phyloP scores from a whole-genome alignment of 1,139 yeast species.

The Taphrina confusa region DNA sequence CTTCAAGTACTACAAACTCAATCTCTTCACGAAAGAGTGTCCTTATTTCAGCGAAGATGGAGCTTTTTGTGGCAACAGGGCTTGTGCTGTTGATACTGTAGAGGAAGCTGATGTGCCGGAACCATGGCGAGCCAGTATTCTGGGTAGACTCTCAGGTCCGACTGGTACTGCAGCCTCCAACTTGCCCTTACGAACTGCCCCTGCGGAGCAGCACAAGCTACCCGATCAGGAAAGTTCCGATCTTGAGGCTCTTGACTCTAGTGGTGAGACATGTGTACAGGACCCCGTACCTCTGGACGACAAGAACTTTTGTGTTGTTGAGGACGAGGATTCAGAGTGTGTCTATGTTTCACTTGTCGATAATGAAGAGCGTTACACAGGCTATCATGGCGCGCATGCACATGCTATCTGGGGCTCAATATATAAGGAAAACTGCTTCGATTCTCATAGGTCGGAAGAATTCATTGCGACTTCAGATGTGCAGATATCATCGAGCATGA shows the following conservation, averaged over 20 bases:
- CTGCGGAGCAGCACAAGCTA: constrained; percentile 41
- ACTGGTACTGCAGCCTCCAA: constrained; percentile 47
- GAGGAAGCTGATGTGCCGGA: constrained; percentile 63
- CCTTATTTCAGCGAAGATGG: constrained; percentile 82
- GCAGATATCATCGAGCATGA: constrained; percentile 38
- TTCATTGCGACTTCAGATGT: constrained; percentile 41
- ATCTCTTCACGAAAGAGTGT: constrained; percentile 76
- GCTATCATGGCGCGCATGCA: constrained; percentile 91
- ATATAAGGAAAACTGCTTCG: constrained; percentile 86
- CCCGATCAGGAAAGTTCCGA: not conserved
- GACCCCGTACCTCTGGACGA: constrained; percentile 34
- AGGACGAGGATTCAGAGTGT: constrained; percentile 58
- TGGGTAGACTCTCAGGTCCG: constrained; percentile 56
- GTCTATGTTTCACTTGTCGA: constrained; percentile 83
- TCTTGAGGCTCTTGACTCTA: constrained; percentile 47
- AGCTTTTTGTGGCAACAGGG: constrained; percentile 81
- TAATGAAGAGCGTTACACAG: constrained; percentile 95
- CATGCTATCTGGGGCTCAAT: constrained; percentile 91
- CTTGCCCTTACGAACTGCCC: constrained; percentile 44
- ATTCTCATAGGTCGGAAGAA: constrained; percentile 40
- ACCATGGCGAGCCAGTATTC: constrained; percentile 68
- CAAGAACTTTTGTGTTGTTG: constrained; percentile 61
- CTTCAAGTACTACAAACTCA: constrained; percentile 83
- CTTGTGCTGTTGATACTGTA: constrained; percentile 86
- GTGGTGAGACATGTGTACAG: constrained; percentile 44